These are phyloP conservation scores for Udeniomyces megalosporus DNA, from an alignment of 768 basidiomycete genomes.

Conservation along the genomic window DNA sequence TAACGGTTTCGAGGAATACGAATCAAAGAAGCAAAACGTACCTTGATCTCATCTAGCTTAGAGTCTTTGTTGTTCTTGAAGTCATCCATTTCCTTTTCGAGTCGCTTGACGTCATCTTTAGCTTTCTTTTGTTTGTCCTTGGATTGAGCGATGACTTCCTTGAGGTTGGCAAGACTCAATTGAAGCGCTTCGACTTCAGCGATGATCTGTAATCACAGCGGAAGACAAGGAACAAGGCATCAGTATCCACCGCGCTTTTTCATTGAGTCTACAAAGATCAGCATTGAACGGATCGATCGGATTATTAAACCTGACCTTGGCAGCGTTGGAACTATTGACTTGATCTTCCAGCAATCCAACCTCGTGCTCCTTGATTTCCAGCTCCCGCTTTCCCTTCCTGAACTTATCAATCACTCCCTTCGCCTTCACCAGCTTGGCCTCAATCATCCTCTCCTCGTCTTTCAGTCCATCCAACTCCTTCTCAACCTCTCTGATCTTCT, in stretches of 20 bases:
- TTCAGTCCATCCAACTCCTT: conserved; percentile 40
- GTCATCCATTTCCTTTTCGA: conserved; percentile 94
- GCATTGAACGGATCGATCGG: no score
- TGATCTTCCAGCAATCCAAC: conserved; percentile 66
- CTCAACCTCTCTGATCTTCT: conserved; percentile 60
- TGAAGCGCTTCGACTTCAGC: conserved; percentile 61
- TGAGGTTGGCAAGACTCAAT: conserved; percentile 43
- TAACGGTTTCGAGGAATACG: not conserved
- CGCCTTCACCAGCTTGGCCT: conserved; percentile 40
- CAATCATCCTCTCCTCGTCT: conserved; percentile 37
- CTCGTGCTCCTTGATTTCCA: conserved; percentile 84
- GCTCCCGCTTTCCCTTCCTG: conserved; percentile 42
- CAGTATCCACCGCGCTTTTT: no score
- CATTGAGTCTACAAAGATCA: no score
- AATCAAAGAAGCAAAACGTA: conserved; percentile 24
- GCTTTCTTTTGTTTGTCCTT: conserved; percentile 63
- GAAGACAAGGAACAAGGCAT: not conserved
- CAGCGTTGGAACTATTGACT: conserved; percentile 72
- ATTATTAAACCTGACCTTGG: conserved; percentile 56
- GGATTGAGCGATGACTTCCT: conserved; percentile 33
- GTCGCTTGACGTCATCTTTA: conserved; percentile 59
- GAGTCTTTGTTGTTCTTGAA: conserved; percentile 98
- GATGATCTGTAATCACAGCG: conserved; percentile 44
- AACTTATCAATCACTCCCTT: conserved; percentile 30
- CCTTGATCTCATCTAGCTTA: conserved; percentile 87